Evolutionary conservation across 805 yeast genomes (phyloP), one percentile per base, ranked within the genome.

Genomic region (Wickerhamia fluorescens): DNA sequence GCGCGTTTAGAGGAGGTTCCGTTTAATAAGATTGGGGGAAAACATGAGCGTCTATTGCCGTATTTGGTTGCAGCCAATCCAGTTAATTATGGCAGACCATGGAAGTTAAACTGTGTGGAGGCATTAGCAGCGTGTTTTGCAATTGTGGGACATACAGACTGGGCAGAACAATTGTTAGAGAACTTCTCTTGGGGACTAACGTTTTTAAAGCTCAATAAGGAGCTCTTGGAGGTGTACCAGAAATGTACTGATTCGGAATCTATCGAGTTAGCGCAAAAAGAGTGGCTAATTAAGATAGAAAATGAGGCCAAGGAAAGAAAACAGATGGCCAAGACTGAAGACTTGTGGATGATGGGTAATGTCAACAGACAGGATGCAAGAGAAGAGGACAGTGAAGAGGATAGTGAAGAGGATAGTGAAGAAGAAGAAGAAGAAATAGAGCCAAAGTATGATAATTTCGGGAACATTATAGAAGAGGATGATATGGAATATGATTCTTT

Each of bases 1-100:
- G 98, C 98, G 0, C 65, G 97, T 31, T 53, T 92, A n/a, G 95
- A 87, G 32, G 98, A 92, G 53, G 76, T 92, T n/a, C 98, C 98
- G 4, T 92, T 92, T 56, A 62, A 69, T 36, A 85, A 83, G 47
- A 87, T 92, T 34, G 97, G 97, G 4, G 97, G 97, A 4, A 75
- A 73, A 36, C 68, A 85, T 45, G 95, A 89, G 49, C 65, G 98
- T 27, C 61, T 92, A 17, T 52, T 92, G 33, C 98, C 98, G 1
- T 92, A 89, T 45, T 61, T 92, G 27, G 87, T 92, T 7, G 97
- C 97, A 4, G 95, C 97, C 0, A 92, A 92, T 51, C 94, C 95
- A 17, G 97, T 94, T 6, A 92, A 92, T 54, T 92, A 92, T 46
- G 98, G 98, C 4, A 71, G 81, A 44, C 96, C 98, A 0, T 88